Percentiles rank a stretch among this genome's conserved stretches.
phyloP scores from a whole-genome alignment of 495 filamentous ascomycete species.

The Darksidea phi region DNA sequence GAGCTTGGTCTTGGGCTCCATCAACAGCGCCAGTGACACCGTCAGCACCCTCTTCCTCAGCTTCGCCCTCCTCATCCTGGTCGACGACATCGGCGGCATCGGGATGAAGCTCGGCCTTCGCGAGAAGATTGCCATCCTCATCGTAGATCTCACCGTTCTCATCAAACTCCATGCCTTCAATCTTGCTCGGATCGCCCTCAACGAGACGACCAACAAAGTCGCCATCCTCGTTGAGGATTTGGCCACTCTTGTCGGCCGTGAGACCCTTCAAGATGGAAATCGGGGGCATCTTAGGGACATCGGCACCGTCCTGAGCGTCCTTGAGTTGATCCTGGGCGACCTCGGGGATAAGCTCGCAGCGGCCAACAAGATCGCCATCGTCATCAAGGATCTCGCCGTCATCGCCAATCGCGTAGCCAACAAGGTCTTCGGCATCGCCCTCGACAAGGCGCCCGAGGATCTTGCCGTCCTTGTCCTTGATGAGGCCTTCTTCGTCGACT shows the following conservation, averaged over 20 bases:
- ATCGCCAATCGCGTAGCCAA: conserved; percentile 59
- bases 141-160: conserved; percentile 48
- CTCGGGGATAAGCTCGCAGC: conserved; percentile 54
- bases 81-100: conserved; percentile 46
- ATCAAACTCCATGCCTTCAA: conserved; percentile 45
- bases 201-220: conserved; percentile 44
- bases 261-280: conserved; percentile 44
- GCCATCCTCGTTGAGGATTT: conserved; percentile 47
- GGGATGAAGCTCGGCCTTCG: conserved; percentile 43
- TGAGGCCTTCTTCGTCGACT: conserved; percentile 57
- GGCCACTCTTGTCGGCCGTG: conserved; percentile 40
- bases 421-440: conserved; percentile 60
- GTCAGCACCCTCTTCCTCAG: conserved; percentile 35
- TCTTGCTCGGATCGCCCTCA: conserved; percentile 44
- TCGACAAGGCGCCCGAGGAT: conserved; percentile 59
- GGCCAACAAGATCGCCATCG: conserved; percentile 62
- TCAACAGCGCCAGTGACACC: conserved; percentile 11
- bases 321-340: conserved; percentile 41
- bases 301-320: conserved; percentile 38
- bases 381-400: conserved; percentile 65
- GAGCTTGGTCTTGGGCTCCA: conserved; percentile 29
- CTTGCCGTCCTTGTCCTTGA: conserved; percentile 56
- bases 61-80: conserved; percentile 41
- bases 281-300: conserved; percentile 39
- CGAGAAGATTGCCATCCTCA: conserved; percentile 47